Base-by-base conservation (phyloP, 2,329 filamentous ascomycete species). In the Boeremia exigua region DNA sequence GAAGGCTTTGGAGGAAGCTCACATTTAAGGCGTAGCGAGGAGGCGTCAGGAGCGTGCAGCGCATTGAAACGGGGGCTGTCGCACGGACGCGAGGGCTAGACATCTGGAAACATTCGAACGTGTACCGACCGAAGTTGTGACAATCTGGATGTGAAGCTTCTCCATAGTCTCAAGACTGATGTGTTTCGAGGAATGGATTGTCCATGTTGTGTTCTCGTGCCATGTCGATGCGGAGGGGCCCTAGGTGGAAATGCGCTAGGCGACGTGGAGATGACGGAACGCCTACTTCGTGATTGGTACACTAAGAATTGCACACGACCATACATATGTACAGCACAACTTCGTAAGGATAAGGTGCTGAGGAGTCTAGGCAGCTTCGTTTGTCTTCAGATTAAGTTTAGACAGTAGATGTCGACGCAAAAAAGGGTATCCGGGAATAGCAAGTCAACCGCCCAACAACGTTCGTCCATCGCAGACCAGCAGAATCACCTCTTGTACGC, bases 401-500 rank as follows among this genome's bases (percentile, higher is more conserved):
- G 30, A 40, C 17, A 25, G 17, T 39, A 23, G 2, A 34, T 7
- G 32, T 47, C 27, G 36, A 28, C 28, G 54, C 48, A n/a, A 28
- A 38, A 23, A n/a, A 40, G 54, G 54, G 54, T 57, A 57, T 57
- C 54, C 48, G 33, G 39, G 45, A 52, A 39, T 36, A 17, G 40
- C 48, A 57, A 28, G 42, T 37, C 48, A 33, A 14, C 54, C 43
- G 29, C 44, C 48, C 38, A 27, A 34, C 15, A 28, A 19, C 34
- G 15, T 17, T 23, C 15, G 10, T 11, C 2, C 17, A 17, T 27
- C 11, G 19, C 23, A 27, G 19, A 27, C 12, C 30, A 17, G 2
- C 29, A n/a, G 11, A 12, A n/a, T 56, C 34, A 64, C 28, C 49
- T 58, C 56, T 75, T 77, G 56, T 70, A 71, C 8, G 73, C 75